Percentiles rank a stretch among this genome's conserved stretches.
These are phyloP conservation scores for Blastobotrys aristatus DNA, from an alignment of 1,139 yeast species.

Conservation along the genomic window DNA sequence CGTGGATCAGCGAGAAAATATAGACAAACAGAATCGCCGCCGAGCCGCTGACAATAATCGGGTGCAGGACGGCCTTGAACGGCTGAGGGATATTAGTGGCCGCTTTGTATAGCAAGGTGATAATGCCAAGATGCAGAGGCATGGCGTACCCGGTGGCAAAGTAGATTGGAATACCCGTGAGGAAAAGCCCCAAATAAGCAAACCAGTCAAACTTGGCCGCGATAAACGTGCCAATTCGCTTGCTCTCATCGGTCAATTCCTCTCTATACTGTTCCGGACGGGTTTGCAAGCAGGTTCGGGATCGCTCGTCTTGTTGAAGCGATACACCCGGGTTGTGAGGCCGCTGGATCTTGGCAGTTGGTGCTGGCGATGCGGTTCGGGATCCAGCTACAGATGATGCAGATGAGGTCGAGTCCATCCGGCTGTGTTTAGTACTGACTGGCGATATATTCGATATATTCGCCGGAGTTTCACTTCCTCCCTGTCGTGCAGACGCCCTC, in stretches of 20 bases:
- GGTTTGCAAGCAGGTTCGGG: slow-evolving; percentile 5
- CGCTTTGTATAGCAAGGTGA: slow-evolving; percentile 50
- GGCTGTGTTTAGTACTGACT: not conserved
- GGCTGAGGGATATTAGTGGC: slow-evolving; percentile 49
- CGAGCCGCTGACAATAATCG: slow-evolving; percentile 62
- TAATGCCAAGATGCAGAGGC: slow-evolving; percentile 58
- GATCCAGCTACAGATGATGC: no score
- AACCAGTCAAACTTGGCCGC: slow-evolving; percentile 53
- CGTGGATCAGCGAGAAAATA: slow-evolving; percentile 44
- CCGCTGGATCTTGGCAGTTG: slow-evolving; percentile 5
- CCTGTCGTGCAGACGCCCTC: not conserved
- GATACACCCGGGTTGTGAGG: slow-evolving; percentile 9
- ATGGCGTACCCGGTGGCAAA: slow-evolving; percentile 48
- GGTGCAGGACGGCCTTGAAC: slow-evolving; percentile 55
- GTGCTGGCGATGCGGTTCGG: not conserved
- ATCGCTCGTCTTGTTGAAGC: slow-evolving; percentile 2
- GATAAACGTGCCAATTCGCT: slow-evolving; percentile 26
- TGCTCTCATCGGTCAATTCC: not conserved
- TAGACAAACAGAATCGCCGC: slow-evolving; percentile 57
- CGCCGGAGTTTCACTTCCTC: not conserved
- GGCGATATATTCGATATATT: not conserved
- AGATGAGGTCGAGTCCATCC: not conserved
- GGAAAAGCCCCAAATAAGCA: slow-evolving; percentile 43
- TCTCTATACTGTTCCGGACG: slow-evolving; percentile 7
- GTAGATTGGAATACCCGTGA: slow-evolving; percentile 45